A percentile compares a stretch with the other conserved stretches of the same genome.
Evolutionary conservation across 2,329 filamentous ascomycete genomes (phyloP).

Genomic region (Epicoccum sorghinum): DNA sequence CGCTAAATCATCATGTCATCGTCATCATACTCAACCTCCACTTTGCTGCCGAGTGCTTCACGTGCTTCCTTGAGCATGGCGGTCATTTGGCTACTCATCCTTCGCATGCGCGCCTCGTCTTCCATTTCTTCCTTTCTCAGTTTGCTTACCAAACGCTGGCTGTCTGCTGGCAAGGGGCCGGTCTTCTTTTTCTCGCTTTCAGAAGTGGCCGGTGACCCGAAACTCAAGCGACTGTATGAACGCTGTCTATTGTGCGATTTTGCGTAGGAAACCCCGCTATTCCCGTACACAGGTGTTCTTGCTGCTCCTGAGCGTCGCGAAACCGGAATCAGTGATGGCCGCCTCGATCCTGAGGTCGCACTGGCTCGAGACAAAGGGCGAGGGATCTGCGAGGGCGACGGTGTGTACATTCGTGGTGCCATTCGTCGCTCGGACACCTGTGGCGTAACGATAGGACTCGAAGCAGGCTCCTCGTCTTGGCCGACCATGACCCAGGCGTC

Average conservation of each 20-base stretch:
- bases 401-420: constrained; percentile 29
- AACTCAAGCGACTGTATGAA: constrained; percentile 40
- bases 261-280: constrained; percentile 8
- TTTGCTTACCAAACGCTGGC: constrained; percentile 74
- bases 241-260: constrained; percentile 26
- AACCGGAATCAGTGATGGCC: constrained; percentile 53
- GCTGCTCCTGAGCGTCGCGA: constrained; percentile 48
- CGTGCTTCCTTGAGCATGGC: constrained; percentile 89
- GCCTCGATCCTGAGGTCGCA: constrained; percentile 27
- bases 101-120: constrained; percentile 77
- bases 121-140: constrained; percentile 76
- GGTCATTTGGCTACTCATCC: constrained; percentile 78
- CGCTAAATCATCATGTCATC: constrained; percentile 25
- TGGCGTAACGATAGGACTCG: constrained; percentile 55
- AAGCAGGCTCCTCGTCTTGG: constrained; percentile 58
- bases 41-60: constrained; percentile 72
- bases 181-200: constrained; percentile 30
- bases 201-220: constrained; percentile 36
- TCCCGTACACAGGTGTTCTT: constrained; percentile 24
- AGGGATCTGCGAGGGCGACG: constrained; percentile 46
- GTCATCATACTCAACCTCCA: constrained; percentile 45
- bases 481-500: constrained; percentile 57
- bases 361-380: constrained; percentile 37
- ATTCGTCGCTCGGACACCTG: constrained; percentile 42
- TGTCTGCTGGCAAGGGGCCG: constrained; percentile 63